These are phyloP conservation scores for Kregervanrija delftensis DNA, from an alignment of 805 yeast species.

Conservation along the genomic window DNA sequence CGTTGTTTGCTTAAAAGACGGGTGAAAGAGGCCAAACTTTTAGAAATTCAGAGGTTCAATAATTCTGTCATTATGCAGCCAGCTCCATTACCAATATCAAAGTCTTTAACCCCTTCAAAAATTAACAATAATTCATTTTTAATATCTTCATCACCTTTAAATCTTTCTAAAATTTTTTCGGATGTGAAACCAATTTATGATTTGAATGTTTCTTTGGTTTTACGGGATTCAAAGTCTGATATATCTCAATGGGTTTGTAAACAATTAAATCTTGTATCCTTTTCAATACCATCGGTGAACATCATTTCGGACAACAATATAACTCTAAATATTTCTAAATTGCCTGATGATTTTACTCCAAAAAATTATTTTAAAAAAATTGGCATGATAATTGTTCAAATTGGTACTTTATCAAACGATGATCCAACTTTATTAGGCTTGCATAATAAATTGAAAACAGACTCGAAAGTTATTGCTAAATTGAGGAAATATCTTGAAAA, in stretches of 20 bases:
- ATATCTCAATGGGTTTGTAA: slow-evolving; percentile 21
- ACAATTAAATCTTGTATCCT: slow-evolving; percentile 7
- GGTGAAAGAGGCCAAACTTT: slow-evolving; percentile 30
- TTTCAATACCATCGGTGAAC: neutral
- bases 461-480: slow-evolving; percentile 7
- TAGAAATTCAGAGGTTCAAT: slow-evolving; percentile 29
- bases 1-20: slow-evolving; percentile 19
- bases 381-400: slow-evolving; percentile 42
- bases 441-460: slow-evolving; percentile 3
- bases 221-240: slow-evolving; percentile 25
- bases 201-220: slow-evolving; percentile 26
- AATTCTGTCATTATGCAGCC: slow-evolving; percentile 9
- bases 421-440: neutral
- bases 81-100: neutral
- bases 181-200: slow-evolving; percentile 2
- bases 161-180: slow-evolving; percentile 1
- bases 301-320: slow-evolving; percentile 2
- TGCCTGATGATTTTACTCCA: slow-evolving; percentile 34
- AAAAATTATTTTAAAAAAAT: slow-evolving; percentile 33
- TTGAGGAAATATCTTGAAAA: slow-evolving; percentile 2
- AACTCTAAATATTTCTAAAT: slow-evolving; percentile 30
- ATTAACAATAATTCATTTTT: neutral
- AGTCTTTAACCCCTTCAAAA: neutral
- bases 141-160: neutral
- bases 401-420: slow-evolving; percentile 33